These are phyloP conservation scores for Phytophthora rubi DNA, from an alignment of 352 stramenopile species.

Conservation along the genomic window DNA sequence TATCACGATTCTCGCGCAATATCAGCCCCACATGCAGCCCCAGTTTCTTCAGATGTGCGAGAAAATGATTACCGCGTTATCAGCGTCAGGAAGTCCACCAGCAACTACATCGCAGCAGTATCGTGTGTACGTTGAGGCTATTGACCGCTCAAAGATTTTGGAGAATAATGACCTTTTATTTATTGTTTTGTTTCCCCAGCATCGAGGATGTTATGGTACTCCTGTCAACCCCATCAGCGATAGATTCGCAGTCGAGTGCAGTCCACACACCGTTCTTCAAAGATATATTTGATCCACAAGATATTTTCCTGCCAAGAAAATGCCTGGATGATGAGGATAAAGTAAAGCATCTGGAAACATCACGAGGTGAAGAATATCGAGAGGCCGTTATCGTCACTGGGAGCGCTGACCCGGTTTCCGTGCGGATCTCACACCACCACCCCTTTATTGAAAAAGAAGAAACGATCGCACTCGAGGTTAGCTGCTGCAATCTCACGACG, in stretches of 20 bases:
- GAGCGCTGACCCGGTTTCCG: slow-evolving; percentile 61
- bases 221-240: slow-evolving; percentile 12
- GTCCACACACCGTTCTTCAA: slow-evolving; percentile 12
- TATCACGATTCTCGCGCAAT: slow-evolving; percentile 35
- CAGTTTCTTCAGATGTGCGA: slow-evolving; percentile 42
- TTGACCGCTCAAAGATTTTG: background rate
- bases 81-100: slow-evolving; percentile 18
- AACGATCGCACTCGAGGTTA: slow-evolving; percentile 53
- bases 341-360: background rate
- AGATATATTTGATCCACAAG: slow-evolving; percentile 48
- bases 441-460: slow-evolving; percentile 50
- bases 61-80: slow-evolving; percentile 34
- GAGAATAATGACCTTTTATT: slow-evolving; percentile 6
- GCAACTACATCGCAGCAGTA: slow-evolving; percentile 34
- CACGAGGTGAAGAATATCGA: slow-evolving; percentile 16
- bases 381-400: slow-evolving; percentile 55
- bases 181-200: slow-evolving; percentile 8
- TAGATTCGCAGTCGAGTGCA: slow-evolving; percentile 1
- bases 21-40: slow-evolving; percentile 33
- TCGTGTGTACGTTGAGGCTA: slow-evolving; percentile 33
- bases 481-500: slow-evolving; percentile 74
- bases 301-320: slow-evolving; percentile 43
- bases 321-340: slow-evolving; percentile 4
- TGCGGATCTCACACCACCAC: slow-evolving; percentile 68
- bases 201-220: slow-evolving; percentile 34